phyloP scores from a whole-genome alignment of 495 filamentous ascomycete genomes.

The Collariella sp. region DNA sequence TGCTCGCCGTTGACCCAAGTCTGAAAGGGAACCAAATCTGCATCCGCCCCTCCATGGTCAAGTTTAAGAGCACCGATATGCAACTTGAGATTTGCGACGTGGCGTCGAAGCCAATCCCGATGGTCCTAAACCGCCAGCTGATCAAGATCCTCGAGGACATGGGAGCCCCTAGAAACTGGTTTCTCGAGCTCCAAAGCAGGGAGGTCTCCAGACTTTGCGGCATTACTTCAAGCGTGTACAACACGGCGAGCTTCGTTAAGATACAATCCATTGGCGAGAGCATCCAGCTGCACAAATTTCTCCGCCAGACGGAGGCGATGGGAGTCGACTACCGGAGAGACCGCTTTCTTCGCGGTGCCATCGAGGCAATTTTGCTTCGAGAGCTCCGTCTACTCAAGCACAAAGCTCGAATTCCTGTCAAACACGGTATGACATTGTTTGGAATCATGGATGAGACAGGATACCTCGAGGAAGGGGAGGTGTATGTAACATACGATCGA shows the following conservation, averaged over 20 bases:
- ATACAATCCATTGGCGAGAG: conserved; percentile 44
- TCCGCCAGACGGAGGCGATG: conserved; percentile 45
- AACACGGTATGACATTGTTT: conserved; percentile 60
- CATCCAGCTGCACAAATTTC: conserved; percentile 49
- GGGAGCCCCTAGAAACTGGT: conserved; percentile 43
- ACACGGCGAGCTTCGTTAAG: conserved; percentile 56
- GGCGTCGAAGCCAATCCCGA: conserved; percentile 52
- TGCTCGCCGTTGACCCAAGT: conserved; percentile 56
- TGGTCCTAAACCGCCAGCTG: conserved; percentile 64
- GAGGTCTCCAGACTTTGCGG: conserved; percentile 49
- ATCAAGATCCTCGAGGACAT: conserved; percentile 81
- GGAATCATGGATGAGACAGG: conserved; percentile 80
- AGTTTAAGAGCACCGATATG: conserved; percentile 52
- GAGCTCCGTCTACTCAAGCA: conserved; percentile 67
- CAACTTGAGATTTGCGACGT: conserved; percentile 69
- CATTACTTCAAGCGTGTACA: conserved; percentile 44
- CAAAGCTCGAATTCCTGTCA: conserved; percentile 61
- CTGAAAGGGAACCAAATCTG: conserved; percentile 46
- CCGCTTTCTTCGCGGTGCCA: conserved; percentile 50
- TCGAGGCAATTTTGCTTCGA: conserved; percentile 56
- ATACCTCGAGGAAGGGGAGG: conserved; percentile 54
- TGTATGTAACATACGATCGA: conserved; percentile 51
- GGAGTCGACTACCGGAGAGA: conserved; percentile 55
- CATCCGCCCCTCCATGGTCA: conserved; percentile 66
- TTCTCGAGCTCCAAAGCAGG: conserved; percentile 50